These are phyloP conservation scores for Penicillium subrubescens DNA, from an alignment of 495 filamentous ascomycete genomes.

Conservation along the genomic window DNA sequence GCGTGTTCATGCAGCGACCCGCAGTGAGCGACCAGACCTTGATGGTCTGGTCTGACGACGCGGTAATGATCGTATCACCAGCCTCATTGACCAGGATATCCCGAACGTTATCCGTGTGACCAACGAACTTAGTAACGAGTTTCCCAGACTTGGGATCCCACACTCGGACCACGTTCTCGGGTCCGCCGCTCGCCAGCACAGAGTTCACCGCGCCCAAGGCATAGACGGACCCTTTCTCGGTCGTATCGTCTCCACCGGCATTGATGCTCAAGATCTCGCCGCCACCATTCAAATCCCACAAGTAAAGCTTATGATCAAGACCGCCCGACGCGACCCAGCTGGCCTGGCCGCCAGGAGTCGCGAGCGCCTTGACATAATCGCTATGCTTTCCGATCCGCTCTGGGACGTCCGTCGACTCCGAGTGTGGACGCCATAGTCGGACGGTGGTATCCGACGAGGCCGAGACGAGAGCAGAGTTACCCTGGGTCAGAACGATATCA, in stretches of 20 bases:
- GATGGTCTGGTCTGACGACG: slow-evolving; percentile 93
- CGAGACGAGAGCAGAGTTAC: slow-evolving; percentile 83
- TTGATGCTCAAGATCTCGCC: slow-evolving; percentile 86
- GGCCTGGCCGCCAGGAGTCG: slow-evolving; percentile 67
- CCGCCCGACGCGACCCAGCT: slow-evolving; percentile 97
- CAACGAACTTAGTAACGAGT: slow-evolving; percentile 91
- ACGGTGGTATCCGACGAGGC: slow-evolving; percentile 95
- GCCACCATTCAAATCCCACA: slow-evolving; percentile 90
- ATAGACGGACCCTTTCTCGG: slow-evolving; percentile 93
- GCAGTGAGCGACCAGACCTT: slow-evolving; percentile 97
- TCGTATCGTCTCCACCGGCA: slow-evolving; percentile 73
- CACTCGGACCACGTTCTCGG: slow-evolving; percentile 87
- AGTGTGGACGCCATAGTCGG: slow-evolving; percentile 90
- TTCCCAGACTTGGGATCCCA: slow-evolving; percentile 93
- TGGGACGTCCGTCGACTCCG: slow-evolving; percentile 64
- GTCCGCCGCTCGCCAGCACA: slow-evolving; percentile 88
- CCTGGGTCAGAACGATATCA: slow-evolving; percentile 84
- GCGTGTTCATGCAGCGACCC: slow-evolving; percentile 92
- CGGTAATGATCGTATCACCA: slow-evolving; percentile 89
- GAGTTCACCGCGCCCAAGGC: slow-evolving; percentile 74
- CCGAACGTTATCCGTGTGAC: slow-evolving; percentile 95
- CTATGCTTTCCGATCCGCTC: slow-evolving; percentile 88
- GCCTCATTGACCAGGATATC: slow-evolving; percentile 86
- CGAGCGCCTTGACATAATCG: slow-evolving; percentile 95
- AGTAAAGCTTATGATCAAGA: slow-evolving; percentile 83